Percentiles rank a stretch among this genome's conserved stretches.
Evolutionary conservation across 257 asterid genomes (phyloP).

Genomic region (Lycium barbarum): DNA sequence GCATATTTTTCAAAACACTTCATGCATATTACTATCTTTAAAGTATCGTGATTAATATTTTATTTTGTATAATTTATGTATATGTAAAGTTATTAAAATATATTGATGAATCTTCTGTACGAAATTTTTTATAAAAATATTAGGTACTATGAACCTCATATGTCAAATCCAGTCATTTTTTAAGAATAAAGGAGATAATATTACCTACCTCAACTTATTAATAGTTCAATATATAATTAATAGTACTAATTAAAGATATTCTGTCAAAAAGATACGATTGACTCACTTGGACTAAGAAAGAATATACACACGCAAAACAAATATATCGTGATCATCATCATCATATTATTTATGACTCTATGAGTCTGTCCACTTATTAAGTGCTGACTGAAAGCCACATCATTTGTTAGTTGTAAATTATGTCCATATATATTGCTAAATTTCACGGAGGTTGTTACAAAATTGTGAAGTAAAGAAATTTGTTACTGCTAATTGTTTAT

Average conservation of each 20-base stretch:
- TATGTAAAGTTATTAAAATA: too few species aligned
- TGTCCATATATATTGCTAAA: background rate
- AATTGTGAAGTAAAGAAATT: background rate
- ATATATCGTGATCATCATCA: background rate
- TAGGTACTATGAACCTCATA: background rate
- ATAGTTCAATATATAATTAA: slow-evolving; percentile 5
- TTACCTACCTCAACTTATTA: background rate
- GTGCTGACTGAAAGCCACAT: slow-evolving; percentile 4
- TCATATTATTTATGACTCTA: background rate
- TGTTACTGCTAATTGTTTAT: background rate
- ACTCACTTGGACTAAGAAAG: slow-evolving; percentile 26
- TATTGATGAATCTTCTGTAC: too few species aligned
- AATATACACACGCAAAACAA: background rate
- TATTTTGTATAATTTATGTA: background rate
- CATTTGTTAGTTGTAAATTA: background rate
- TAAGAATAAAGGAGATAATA: background rate
- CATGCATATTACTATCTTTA: background rate
- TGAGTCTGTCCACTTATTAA: background rate
- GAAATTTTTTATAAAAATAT: background rate
- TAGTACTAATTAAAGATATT: background rate
- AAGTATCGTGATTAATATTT: too few species aligned
- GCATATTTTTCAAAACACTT: background rate
- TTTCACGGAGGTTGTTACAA: background rate
- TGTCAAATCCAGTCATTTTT: background rate
- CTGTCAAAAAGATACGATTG: slow-evolving; percentile 11